Conservation (phyloP, 73 alveolate species). For the Diophrys sp. region DNA sequence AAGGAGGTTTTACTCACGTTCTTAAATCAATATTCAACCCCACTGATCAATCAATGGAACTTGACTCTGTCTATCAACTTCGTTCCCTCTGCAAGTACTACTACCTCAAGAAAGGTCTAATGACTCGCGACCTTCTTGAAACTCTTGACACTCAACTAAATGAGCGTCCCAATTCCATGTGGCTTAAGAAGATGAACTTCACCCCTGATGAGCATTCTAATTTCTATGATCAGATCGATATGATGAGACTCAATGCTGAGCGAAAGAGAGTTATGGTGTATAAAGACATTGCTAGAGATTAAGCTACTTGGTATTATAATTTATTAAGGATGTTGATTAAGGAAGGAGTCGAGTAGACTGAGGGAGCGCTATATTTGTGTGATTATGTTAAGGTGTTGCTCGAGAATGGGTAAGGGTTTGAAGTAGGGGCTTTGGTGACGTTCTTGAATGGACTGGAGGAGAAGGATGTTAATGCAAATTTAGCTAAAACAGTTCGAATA, state of each 20-base stretch:
- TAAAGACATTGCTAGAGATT: constrained; percentile 1
- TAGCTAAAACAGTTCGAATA: background rate
- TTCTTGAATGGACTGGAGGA: background rate
- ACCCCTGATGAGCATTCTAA: background rate
- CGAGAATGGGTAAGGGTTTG: background rate
- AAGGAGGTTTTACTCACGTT: constrained; percentile 49
- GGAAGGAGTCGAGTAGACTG: background rate
- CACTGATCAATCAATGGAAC: constrained; percentile 36
- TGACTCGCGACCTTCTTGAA: constrained; percentile 34
- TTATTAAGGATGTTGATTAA: background rate
- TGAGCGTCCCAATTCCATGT: constrained; percentile 39
- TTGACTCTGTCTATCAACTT: constrained; percentile 55
- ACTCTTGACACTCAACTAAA: constrained; percentile 42
- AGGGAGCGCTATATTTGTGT: background rate
- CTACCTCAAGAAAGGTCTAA: constrained; percentile 40
- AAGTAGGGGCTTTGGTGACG: no score
- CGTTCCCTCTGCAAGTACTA: constrained; percentile 39
- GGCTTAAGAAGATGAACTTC: constrained; percentile 30
- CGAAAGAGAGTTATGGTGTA: constrained; percentile 7
- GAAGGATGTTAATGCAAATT: background rate
- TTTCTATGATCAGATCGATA: constrained; percentile 8
- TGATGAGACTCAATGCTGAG: constrained; percentile 38
- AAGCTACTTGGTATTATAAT: constrained; percentile 17
- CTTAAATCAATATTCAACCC: constrained; percentile 47
- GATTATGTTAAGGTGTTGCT: background rate